Base-by-base conservation (phyloP, 192 early-diverging fungal species). In the Chytriomyces confervae region DNA sequence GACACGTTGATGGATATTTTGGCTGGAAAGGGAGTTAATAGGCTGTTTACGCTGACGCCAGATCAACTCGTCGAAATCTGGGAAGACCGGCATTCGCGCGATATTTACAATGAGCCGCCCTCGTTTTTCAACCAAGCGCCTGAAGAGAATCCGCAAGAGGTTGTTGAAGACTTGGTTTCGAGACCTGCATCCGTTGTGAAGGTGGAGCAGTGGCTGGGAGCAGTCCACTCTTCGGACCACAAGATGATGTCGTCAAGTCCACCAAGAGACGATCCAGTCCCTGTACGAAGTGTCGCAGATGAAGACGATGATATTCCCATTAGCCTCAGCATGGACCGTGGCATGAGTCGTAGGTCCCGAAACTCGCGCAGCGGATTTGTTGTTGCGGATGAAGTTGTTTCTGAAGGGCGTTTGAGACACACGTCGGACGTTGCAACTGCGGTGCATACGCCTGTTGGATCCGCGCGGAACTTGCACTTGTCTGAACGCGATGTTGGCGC, bases 1-100 rank as follows among this genome's bases (percentile, higher is more conserved):
- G 86, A 88, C 73, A 64, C 84, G 20, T 62, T 85, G 13, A 88
- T 88, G 84, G 86, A 88, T 62, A 86, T 86, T 64, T 66, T 86
- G n/a, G 69, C 75, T 57, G 86, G 80, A 9, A 80, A 79, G 50
- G 78, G 80, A 20, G 69, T 73, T 24, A 79, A 80, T 62, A 44
- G 53, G 5, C 47, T 48, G 50, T 53, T 49, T 61, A 63, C 71
- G 1, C 44, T 85, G 62, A 50, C 78, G 5, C 64, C 75, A 5
- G 62, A 62, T 45, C 79, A 82, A 10, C 47, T 82, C 9, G 78
- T 77, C 8, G 50, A 66, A 16, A 77, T 79, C 45, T 82, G 84
- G 81, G 84, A 78, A 50, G 45, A 77, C 29, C 79, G 71, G 6
- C 62, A 67, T 29, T 57, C 65, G 51, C 24, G 60, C n/a, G 62